Evolutionary conservation across 2,329 filamentous ascomycete species (phyloP).

Genomic region (Eutypa lata): DNA sequence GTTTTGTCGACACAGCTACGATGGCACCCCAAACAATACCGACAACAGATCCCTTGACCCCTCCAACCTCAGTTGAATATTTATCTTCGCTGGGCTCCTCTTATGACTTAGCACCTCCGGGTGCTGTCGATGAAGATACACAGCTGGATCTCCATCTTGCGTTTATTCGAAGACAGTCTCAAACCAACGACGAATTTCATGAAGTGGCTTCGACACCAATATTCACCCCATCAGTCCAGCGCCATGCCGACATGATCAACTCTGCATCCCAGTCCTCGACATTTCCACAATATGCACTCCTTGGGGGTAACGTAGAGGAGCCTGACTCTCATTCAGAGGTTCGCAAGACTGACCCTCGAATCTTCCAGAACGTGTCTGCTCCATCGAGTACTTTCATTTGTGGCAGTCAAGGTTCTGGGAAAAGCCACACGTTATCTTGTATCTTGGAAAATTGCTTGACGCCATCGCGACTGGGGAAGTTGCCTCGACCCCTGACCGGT

Average conservation of each 20-base stretch:
- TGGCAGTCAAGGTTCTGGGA: constrained; percentile 62
- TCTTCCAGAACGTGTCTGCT: constrained; percentile 35
- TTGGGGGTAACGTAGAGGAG: background rate
- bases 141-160: background rate
- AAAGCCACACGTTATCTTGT: constrained; percentile 58
- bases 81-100: too few species aligned
- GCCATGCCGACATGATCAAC: background rate
- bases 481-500: constrained; percentile 53
- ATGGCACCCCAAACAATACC: too few species aligned
- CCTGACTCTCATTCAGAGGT: background rate
- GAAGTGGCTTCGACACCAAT: background rate
- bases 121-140: background rate
- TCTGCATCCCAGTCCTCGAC: background rate
- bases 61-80: too few species aligned
- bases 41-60: too few species aligned
- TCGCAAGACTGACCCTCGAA: background rate
- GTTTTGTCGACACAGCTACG: too few species aligned
- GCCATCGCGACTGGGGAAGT: constrained; percentile 36
- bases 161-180: background rate
- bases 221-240: background rate
- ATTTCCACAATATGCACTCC: background rate
- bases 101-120: too few species aligned
- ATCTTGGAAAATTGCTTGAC: constrained; percentile 57
- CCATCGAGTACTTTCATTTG: constrained; percentile 63
- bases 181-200: background rate